A percentile compares a stretch with the other conserved stretches of the same genome.
phyloP scores from a whole-genome alignment of 2,329 filamentous ascomycete genomes.

The Colletotrichum sp. region DNA sequence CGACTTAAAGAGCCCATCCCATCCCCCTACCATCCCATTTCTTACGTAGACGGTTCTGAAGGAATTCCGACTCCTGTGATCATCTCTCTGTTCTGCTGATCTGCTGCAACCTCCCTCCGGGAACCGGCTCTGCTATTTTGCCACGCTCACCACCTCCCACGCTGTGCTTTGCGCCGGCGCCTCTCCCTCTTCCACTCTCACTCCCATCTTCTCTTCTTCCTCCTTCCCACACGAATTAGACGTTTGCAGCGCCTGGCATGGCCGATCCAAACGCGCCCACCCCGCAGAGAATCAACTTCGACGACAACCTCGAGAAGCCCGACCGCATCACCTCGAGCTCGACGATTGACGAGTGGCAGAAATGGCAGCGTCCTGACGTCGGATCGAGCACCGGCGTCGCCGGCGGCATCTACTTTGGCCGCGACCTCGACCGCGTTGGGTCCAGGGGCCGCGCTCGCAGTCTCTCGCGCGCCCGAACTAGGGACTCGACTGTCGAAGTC shows the following conservation, averaged over 20 bases:
- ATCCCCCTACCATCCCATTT: background rate
- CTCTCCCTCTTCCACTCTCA: too few species aligned
- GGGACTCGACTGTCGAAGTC: slow-evolving; percentile 27
- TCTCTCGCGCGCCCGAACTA: slow-evolving; percentile 25
- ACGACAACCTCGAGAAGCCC: slow-evolving; percentile 11
- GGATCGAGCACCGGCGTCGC: slow-evolving; percentile 19
- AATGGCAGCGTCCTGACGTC: slow-evolving; percentile 3
- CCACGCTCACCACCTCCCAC: background rate
- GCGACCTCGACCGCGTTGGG: slow-evolving; percentile 17
- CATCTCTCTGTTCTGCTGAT: background rate
- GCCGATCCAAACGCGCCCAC: background rate
- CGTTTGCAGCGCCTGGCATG: background rate
- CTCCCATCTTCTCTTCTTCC: too few species aligned
- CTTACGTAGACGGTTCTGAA: background rate
- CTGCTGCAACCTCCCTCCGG: background rate
- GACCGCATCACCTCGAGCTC: slow-evolving; percentile 3
- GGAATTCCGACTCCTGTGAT: background rate
- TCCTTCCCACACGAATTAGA: background rate
- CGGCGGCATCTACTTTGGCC: slow-evolving; percentile 25
- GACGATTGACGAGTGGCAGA: slow-evolving; percentile 5
- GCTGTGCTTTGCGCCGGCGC: slow-evolving; percentile 8
- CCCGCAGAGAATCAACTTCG: slow-evolving; percentile 8
- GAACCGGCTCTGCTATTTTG: background rate
- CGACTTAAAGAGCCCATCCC: background rate
- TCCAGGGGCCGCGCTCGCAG: slow-evolving; percentile 26